Evolutionary conservation across 2,329 filamentous ascomycete species (phyloP), one percentile per base, ranked within the genome.

Genomic region (Pseudocercospora musae): DNA sequence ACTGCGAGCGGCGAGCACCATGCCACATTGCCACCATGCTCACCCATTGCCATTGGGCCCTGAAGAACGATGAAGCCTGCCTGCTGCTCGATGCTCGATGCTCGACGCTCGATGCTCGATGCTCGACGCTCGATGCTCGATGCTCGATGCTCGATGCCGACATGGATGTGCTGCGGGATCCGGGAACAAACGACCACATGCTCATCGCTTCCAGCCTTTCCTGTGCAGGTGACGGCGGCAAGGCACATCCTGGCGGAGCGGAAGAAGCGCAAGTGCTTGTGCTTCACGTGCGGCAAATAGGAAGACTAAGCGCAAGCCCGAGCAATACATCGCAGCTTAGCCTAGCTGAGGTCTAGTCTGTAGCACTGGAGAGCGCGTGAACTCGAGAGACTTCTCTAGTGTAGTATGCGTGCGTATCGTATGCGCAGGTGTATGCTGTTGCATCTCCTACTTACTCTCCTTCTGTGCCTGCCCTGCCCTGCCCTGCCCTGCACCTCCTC

Each of bases 121-220:
- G n/a, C n/a, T n/a, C n/a, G n/a, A n/a, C n/a, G n/a, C n/a, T n/a
- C n/a, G n/a, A n/a, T n/a, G n/a, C n/a, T n/a, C n/a, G n/a, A n/a
- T n/a, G n/a, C n/a, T n/a, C n/a, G n/a, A 46, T 20, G 18, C 18
- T n/a, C 20, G 48, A 21, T 50, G 48, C 48, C 48, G 48, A 25
- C 48, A 50, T 50, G 23, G 33, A 15, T 37, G 13, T 27, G 48
- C 48, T 27, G 48, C 48, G 33, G 33, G 6, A 15, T 13, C 13
- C 48, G 23, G 48, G 48, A 52, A 31, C 25, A 52, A 52, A 52
- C 48, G 48, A 52, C 48, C 48, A 52, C 48, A 52, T 52, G 48
- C 48, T 27, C 48, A 48, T 25, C 18, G 21, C 15, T 27, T 25
- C 11, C 20, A 25, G 13, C 20, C 23, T 46, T 21, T 44, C 40